Evolutionary conservation across 2,329 filamentous ascomycete species (phyloP).

Genomic region (Verticillium albo-atrum): DNA sequence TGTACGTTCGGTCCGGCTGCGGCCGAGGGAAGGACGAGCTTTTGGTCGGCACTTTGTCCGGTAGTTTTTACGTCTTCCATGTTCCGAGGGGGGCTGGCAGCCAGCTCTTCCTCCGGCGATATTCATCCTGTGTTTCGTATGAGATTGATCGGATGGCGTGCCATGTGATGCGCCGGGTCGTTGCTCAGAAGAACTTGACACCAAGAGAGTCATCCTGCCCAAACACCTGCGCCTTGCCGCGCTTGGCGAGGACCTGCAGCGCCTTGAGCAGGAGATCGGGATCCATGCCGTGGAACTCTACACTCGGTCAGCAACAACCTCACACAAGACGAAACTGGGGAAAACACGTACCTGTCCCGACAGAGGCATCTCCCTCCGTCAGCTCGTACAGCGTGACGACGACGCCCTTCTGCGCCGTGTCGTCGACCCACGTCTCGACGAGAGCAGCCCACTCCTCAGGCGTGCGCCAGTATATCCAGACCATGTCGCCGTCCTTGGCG

Average conservation of each 20-base stretch:
- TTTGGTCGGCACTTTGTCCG: not conserved
- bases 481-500: conserved; percentile 39
- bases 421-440: conserved; percentile 78
- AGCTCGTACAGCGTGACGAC: conserved; percentile 94
- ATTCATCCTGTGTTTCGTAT: not conserved
- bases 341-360: conserved; percentile 53
- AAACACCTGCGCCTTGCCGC: conserved; percentile 90
- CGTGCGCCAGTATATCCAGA: conserved; percentile 79
- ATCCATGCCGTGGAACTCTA: conserved; percentile 88
- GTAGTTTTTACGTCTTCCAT: not conserved
- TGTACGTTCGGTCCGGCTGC: not conserved
- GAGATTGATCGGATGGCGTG: not conserved
- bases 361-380: conserved; percentile 76
- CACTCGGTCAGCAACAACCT: conserved; percentile 7
- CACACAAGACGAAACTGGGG: conserved; percentile 9
- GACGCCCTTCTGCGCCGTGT: conserved; percentile 80
- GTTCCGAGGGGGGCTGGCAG: not conserved
- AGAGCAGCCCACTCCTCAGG: conserved; percentile 86
- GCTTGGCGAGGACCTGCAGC: conserved; percentile 77
- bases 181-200: conserved; percentile 89
- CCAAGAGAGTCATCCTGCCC: conserved; percentile 82
- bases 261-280: conserved; percentile 74
- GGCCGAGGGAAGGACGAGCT: not conserved
- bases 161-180: no score
- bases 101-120: not conserved